A percentile compares a stretch with the other conserved stretches of the same genome.
Conservation (phyloP, 1,139 yeast species). For the Candida smagusa region DNA sequence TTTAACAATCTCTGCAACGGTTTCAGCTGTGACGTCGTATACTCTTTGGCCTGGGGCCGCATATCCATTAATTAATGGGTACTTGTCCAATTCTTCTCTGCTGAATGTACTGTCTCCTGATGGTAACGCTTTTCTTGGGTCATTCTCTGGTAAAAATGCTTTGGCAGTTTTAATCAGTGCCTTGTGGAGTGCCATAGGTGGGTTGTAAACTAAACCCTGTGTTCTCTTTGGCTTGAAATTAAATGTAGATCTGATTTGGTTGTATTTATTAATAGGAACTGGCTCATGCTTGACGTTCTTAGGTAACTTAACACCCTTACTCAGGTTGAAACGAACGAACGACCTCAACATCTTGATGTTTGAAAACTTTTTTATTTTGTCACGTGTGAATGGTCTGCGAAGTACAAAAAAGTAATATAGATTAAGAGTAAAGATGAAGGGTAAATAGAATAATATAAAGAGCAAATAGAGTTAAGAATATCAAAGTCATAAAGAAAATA, state of each 20-base stretch:
- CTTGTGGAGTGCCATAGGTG: constrained; percentile 26
- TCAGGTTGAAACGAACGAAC: constrained; percentile 5
- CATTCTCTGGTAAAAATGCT: constrained; percentile 64
- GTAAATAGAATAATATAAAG: too few species aligned
- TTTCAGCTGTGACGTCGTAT: constrained; percentile 60
- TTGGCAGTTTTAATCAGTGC: constrained; percentile 53
- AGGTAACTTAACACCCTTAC: constrained; percentile 12
- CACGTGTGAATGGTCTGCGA: neutral
- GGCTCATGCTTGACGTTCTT: constrained; percentile 29
- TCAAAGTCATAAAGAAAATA: too few species aligned
- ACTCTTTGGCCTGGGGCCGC: constrained; percentile 36
- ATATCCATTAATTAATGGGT: constrained; percentile 48
- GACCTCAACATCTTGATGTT: constrained; percentile 3
- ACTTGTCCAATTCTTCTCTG: constrained; percentile 44
- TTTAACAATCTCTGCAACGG: constrained; percentile 57
- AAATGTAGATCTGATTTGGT: constrained; percentile 37
- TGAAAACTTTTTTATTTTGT: constrained; percentile 5
- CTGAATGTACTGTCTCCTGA: constrained; percentile 21
- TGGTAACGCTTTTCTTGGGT: constrained; percentile 50
- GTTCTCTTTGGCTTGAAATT: constrained; percentile 42
- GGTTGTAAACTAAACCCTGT: constrained; percentile 39
- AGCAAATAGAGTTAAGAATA: too few species aligned
- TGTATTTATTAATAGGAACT: constrained; percentile 37
- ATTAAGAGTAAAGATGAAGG: too few species aligned
- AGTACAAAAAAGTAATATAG: too few species aligned